Base-by-base conservation (phyloP, 2,329 filamentous ascomycete genomes). In the Monosporascus sp. region DNA sequence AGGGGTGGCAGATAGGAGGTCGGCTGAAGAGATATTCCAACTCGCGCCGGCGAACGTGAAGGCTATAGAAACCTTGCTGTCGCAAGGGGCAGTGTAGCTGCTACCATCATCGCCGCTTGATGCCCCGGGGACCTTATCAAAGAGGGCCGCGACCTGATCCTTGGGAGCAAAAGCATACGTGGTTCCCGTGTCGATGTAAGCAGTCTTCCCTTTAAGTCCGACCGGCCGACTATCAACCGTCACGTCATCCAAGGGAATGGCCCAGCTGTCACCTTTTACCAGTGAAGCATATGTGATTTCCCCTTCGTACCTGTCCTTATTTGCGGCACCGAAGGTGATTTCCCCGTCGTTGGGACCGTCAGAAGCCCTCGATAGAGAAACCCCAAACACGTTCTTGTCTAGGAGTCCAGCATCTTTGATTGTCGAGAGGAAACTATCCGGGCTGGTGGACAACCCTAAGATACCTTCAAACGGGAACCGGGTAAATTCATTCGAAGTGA, bases 401-500 rank as follows among this genome's bases (percentile, higher is more conserved):
- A 94, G 73, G 20, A 80, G 63, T 22, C 79, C 77, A n/a, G 79
- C 75, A 1, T 78, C 63, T 17, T 76, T 74, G 45, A 95, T 70
- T 2, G 78, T 73, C 40, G 86, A 76, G 66, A 94, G 76, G 61
- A 94, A 85, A 45, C 85, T 89, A 20, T 87, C 81, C 5, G 80
- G 79, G 56, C 79, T 79, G 61, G 86, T 84, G 17, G 88, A 87
- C 24, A 96, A 73, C 4, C 91, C 91, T 3, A 96, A 74, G 48
- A 96, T 95, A 24, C 91, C 91, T 67, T 96, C 91, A 70, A 96
- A 91, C 1, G 89, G 87, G 62, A 93, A 96, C 50, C 81, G 79
- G 28, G 75, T 72, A 68, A 96, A 96, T 58, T 94, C 85, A 50
- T 82, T 71, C 1, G 89, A 91, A 2, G 88, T 88, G 24, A 79